Base-by-base conservation (phyloP, 345 rosid genomes). In the Boechera retrofracta region DNA sequence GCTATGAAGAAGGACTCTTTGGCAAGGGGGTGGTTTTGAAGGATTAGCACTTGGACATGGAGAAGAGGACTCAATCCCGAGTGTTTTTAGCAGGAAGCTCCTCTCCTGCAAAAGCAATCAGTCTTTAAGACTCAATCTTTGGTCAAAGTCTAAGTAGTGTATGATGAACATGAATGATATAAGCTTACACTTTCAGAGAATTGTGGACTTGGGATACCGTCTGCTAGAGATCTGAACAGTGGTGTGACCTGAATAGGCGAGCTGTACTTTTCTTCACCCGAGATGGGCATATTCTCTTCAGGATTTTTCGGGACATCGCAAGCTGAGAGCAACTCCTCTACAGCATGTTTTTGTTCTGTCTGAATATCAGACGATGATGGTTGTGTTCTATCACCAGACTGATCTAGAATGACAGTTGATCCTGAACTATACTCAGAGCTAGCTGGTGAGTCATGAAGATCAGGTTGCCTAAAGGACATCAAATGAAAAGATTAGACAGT, bases 181-280 rank as follows among this genome's bases (percentile, higher is more conserved):
- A 35, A 67, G 85, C 97, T 89, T 84, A 95, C 99, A 84, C 98
- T 95, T 88, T 92, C 98, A 64, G 98, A 92, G 83, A 95, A 95
- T 52, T 87, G 88, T 77, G 98, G 99, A 74, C 96, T 95, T 78
- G 98, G 98, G 74, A 95, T 91, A 53, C 93, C 94, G 11, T 96
- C 99, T 71, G 98, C 98, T 77, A 95, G 77, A 72, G 99, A 88
- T 82, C 97, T 91, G 97, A 95, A 95, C 73, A 95, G 68, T 32
- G 99, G 99, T 32, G 98, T 95, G 61, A 91, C 93, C 42, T 86
- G 94, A 77, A 86, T 49, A 47, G 99, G 98, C 7, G 98, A 95
- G 73, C 88, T 80, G 64, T 87, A 92, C 67, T 87, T 96, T 72
- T 74, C 74, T 64, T 74, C 62, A 15, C 85, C 81, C 42, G 86